Conservation (phyloP, 2,329 filamentous ascomycete genomes). For the Pyricularia sp. region DNA sequence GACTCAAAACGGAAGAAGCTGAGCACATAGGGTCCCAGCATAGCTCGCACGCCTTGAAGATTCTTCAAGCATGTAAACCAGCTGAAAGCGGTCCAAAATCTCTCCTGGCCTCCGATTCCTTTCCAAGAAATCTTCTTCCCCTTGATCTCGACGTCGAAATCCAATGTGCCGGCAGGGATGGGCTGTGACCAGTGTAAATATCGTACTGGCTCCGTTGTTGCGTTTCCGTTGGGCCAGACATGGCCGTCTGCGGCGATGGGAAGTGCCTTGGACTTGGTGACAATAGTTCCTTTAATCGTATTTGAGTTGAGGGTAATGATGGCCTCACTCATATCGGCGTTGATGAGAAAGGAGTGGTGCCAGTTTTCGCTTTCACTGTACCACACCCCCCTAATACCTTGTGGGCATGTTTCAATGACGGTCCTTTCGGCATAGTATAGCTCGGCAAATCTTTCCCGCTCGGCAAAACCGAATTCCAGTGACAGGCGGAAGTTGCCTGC, state of each 20-base stretch:
- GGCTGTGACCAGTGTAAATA: neutral
- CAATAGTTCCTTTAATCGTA: neutral
- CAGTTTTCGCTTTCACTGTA: neutral
- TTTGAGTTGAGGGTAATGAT: neutral
- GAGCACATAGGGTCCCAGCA: neutral
- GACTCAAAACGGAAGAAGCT: neutral
- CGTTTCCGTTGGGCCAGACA: neutral
- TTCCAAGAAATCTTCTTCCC: neutral
- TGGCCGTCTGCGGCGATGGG: neutral
- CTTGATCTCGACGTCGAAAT: neutral
- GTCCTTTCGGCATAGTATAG: neutral
- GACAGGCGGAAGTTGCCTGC: neutral
- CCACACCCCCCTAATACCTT: neutral
- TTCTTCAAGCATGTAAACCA: neutral
- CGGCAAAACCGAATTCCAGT: neutral
- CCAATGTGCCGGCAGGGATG: neutral
- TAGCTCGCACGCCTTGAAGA: neutral
- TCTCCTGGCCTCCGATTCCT: neutral
- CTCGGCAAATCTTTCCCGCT: neutral
- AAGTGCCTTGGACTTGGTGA: neutral
- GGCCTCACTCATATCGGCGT: neutral
- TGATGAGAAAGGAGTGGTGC: neutral
- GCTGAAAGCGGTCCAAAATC: neutral
- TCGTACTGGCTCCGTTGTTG: neutral
- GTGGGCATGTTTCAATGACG: neutral